Evolutionary conservation across 2,329 filamentous ascomycete species (phyloP), one percentile per base, ranked within the genome.

Genomic region (Coniochaeta prunicola): DNA sequence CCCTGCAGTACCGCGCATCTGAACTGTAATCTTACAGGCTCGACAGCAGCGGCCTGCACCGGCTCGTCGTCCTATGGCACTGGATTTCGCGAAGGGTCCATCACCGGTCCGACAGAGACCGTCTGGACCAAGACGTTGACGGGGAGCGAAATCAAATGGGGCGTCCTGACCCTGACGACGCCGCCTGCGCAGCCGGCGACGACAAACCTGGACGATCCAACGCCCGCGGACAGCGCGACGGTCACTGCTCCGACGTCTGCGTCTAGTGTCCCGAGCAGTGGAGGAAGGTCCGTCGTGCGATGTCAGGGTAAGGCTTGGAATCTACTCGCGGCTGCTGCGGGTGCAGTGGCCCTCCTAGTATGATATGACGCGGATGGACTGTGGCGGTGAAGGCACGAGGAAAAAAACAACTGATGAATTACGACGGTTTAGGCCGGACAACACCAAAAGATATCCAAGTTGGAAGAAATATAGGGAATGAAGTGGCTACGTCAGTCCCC

Each of bases 1-100:
- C 40, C 15, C 21, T n/a, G 13, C 62, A 80, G 77, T 55, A 79
- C 74, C 30, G 76, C 75, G 40, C 69, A 77, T 54, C 69, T 80
- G 17, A 73, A 70, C 57, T 80, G 78, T 65, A 67, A 69, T 17
- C 68, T 80, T 26, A 65, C 70, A 21, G 76, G 71, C 26, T 76
- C 70, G 5, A 77, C 76, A 4, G 72, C 69, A 10, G 78, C 78
- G 19, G 77, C 74, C 5, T 80, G 78, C 62, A 79, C 76, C 0
- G 78, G 77, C 21, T 79, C 77, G 61, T 77, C 78, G 2, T 79
- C 77, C 56, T 74, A 73, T 57, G 72, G 70, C 42, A 64, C 72
- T 5, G 71, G 71, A 54, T 76, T 74, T 62, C 66, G 67, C 4
- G 70, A 75, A 53, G 74, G 74, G 56, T 66, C 68, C 9, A 58